Base-by-base conservation (phyloP, 192 early-diverging fungal genomes). In the Backusella australiensis region DNA sequence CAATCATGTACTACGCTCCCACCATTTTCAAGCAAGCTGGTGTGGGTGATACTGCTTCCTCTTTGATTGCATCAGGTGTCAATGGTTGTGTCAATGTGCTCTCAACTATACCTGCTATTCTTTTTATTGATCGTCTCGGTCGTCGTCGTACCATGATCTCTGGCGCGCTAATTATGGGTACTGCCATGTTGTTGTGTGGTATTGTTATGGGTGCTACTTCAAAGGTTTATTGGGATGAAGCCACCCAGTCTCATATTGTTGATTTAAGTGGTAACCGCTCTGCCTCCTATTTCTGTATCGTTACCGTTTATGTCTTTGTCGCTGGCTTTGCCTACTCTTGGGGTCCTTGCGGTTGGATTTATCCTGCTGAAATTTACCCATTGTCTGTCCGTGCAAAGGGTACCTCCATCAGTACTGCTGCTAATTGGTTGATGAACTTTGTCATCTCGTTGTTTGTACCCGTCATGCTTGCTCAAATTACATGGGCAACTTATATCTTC, bases 321-420 rank as follows among this genome's bases (percentile, higher is more conserved):
- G 67, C 70, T 42, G 69, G 72, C 19, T 97, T 97, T 74, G 94
- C 94, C 63, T 88, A 86, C 78, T 93, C 94, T 15, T 97, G 96
- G 95, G 96, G 96, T 12, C 96, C 96, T 11, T 89, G 94, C 42
- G 91, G 90, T n/a, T 98, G 95, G 96, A 90, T 95, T 77, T 94
- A 95, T 79, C 91, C 94, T 38, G 88, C 93, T 26, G 96, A 98
- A 82, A 96, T 98, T 74, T 96, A 91, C 84, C 94, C 96, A 44
- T 89, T 96, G 56, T 89, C 90, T 46, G 85, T 95, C 44, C 93
- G 96, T 59, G 85, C 94, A 72, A 97, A 97, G 84, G 95, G 91
- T 53, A 89, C 91, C 69, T 92, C 92, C 19, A 73, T 95, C 12
- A 89, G 91, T 19, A 96, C 94, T 8, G 90, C 94, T 8, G 86